Evolutionary conservation across 2,329 filamentous ascomycete genomes (phyloP), one percentile per base, ranked within the genome.

Genomic region (Fusarium transvaalense): DNA sequence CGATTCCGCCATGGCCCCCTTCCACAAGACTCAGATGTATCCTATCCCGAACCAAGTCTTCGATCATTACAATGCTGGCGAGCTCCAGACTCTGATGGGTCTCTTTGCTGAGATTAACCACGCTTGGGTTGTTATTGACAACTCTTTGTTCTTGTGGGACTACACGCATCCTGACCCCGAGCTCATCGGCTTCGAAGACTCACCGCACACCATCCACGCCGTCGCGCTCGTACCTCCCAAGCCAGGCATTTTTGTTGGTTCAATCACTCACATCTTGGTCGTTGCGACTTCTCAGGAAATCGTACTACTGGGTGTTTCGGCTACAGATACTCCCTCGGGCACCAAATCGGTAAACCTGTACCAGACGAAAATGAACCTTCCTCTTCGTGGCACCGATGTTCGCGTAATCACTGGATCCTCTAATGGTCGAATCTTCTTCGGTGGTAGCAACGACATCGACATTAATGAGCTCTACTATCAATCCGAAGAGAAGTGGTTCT

Each of bases 401-500:
- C 89, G 88, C 56, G 85, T 91, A 45, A 94, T 99, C 71, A 89
- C 90, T 23, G 93, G 92, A 17, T 96, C 94, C 4, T 89, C 90
- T 21, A 91, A 89, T 23, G 97, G 97, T 10, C 92, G 96, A 64
- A 96, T 99, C 69, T 99, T 99, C 83, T 97, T 97, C 75, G 90
- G 92, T 41, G 93, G 94, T 37, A 87, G 86, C 51, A 86, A 85
- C 51, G 92, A 95, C 69, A 93, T 93, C 68, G 94, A 98, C 73
- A 89, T 99, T 47, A 93, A 96, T 78, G 96, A 99, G 80, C 87
- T 99, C 55, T 94, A 92, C 71, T 99, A 99, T 77, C 95, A 98
- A 79, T 94, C 97, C 75, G 94, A 98, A 78, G 96, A 99, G 80
- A 91, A 92, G 73, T 99, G 96, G 96, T 99, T 99, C 77, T 91